Conservation (phyloP, 1,284 basidiomycete species). For the Marasmius sp. region DNA sequence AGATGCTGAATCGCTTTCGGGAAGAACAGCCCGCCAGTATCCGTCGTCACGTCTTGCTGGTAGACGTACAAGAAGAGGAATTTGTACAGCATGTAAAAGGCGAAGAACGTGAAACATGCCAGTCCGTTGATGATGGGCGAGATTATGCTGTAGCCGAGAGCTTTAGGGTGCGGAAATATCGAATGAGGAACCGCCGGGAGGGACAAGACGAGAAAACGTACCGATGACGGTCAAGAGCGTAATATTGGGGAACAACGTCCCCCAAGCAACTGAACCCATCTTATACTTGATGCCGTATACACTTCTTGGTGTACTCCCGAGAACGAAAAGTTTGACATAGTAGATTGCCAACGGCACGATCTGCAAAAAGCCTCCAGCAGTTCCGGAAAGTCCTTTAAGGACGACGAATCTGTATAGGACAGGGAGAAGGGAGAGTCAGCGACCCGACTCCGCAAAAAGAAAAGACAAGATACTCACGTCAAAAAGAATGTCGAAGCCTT, state of each 20-base stretch:
- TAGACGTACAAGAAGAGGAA: conserved; percentile 84
- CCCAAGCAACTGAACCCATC: conserved; percentile 73
- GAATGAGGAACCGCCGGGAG: background rate
- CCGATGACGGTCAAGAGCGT: conserved; percentile 81
- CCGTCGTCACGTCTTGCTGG: conserved; percentile 70
- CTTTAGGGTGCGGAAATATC: conserved; percentile 28
- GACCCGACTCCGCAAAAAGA: background rate
- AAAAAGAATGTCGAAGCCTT: conserved; percentile 92
- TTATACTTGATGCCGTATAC: conserved; percentile 79
- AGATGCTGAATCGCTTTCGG: conserved; percentile 91
- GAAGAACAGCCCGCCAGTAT: conserved; percentile 96
- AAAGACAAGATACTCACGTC: conserved; percentile 53
- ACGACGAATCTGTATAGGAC: conserved; percentile 50
- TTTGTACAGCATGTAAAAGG: conserved; percentile 87
- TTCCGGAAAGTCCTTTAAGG: conserved; percentile 72
- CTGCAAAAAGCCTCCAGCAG: conserved; percentile 81
- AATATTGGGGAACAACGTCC: conserved; percentile 78
- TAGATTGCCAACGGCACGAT: conserved; percentile 77
- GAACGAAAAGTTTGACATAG: conserved; percentile 82
- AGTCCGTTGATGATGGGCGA: conserved; percentile 95
- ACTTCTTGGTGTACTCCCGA: conserved; percentile 89
- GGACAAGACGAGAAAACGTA: conserved; percentile 36
- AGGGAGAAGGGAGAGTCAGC: background rate
- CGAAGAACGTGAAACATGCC: conserved; percentile 78
- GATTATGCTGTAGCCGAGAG: conserved; percentile 84